Evolutionary conservation across 2,329 filamentous ascomycete species (phyloP), one percentile per base, ranked within the genome.

Genomic region (Pestalotiopsis sp.): DNA sequence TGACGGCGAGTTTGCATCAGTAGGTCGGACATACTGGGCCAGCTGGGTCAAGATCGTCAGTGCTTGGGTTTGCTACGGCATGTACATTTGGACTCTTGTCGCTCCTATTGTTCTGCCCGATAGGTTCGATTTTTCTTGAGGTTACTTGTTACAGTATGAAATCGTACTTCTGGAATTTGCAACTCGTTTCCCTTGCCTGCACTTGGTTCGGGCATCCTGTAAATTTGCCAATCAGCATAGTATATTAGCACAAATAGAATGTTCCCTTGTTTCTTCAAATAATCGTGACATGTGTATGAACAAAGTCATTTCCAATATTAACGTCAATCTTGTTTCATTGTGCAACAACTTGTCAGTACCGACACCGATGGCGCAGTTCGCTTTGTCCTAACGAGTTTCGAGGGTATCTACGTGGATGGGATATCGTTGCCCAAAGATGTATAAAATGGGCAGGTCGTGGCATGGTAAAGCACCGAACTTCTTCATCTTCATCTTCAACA

Each of bases 11-110:
- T 98, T 99, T 80, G 93, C 94, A 2, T 93, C 95, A 0, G 95
- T 99, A 4, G 96, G 96, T 23, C 88, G 96, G 69, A 98, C 95
- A 4, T 97, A 98, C 81, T 97, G 94, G 89, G 96, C 96, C 40
- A 97, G 94, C 78, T 99, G 97, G 96, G 94, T 98, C 74, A 99
- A 99, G 89, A 98, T 99, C 80, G 91, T 98, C 66, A 97, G 95
- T 81, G 91, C 95, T 20, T 99, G 96, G 96, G 91, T 96, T 67
- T 99, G 96, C 83, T 98, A 99, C 80, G 90, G 85, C 65, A 93
- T 99, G 80, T 99, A 98, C 78, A 88, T 91, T 36, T 99, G 96
- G 96, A 97, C 93, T 20, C 81, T 99, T 74, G 86, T 97, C 58
- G 96, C 96, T 59, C 96, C 96, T 2, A 87, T 97, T 49, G 81